phyloP scores from a whole-genome alignment of 768 basidiomycete species.

The Chalciporus pseudorubinellus region DNA sequence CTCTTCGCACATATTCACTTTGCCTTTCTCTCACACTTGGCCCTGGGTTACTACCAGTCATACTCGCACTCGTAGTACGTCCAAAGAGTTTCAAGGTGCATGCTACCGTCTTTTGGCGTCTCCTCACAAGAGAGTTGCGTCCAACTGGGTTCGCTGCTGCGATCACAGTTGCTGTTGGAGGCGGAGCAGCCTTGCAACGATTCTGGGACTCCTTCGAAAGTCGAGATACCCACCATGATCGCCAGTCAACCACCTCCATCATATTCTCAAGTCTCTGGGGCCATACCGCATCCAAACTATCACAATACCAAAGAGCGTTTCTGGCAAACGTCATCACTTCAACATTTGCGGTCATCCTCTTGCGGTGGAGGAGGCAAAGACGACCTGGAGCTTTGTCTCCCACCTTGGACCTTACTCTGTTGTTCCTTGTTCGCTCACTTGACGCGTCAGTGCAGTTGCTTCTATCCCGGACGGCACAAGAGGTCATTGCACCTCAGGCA shows the following conservation, averaged over 20 bases:
- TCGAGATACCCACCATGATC: neutral
- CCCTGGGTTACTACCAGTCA: constrained; percentile 57
- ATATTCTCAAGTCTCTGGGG: neutral
- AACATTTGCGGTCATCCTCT: constrained; percentile 50
- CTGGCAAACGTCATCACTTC: constrained; percentile 57
- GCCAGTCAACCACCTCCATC: neutral
- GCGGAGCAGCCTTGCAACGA: constrained; percentile 54
- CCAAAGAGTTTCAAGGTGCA: constrained; percentile 23
- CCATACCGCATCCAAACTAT: constrained; percentile 25
- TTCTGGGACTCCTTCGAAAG: constrained; percentile 37
- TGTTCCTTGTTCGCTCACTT: constrained; percentile 66
- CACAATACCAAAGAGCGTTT: constrained; percentile 52
- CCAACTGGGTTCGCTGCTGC: constrained; percentile 68
- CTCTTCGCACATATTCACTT: constrained; percentile 66
- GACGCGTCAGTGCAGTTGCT: constrained; percentile 58
- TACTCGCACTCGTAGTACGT: constrained; percentile 35
- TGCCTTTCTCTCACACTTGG: constrained; percentile 64
- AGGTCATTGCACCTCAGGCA: neutral
- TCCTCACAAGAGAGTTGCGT: constrained; percentile 56
- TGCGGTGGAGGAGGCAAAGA: constrained; percentile 47
- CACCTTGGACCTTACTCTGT: constrained; percentile 66
- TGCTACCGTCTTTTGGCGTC: constrained; percentile 19
- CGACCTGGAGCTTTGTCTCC: constrained; percentile 37
- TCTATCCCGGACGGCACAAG: constrained; percentile 34
- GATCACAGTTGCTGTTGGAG: constrained; percentile 60